Percentiles rank a stretch among this genome's conserved stretches.
These are phyloP conservation scores for Ophiostoma pallidulum DNA, from an alignment of 2,329 filamentous ascomycete genomes.

Conservation along the genomic window DNA sequence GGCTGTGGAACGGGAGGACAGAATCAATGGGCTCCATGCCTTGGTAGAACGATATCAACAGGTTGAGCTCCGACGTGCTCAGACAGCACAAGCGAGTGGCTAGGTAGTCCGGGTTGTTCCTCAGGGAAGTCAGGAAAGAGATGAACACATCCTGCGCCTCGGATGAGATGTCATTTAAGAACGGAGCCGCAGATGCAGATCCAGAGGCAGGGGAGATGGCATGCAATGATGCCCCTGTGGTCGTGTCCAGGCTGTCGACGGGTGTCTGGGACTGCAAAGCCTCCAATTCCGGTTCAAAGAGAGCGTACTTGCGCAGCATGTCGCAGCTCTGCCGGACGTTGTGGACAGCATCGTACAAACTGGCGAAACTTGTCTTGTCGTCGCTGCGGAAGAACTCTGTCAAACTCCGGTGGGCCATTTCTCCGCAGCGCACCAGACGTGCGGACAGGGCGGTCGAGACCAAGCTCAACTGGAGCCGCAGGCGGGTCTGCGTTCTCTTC, in stretches of 20 bases:
- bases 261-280: conserved; percentile 42
- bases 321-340: conserved; percentile 72
- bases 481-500: conserved; percentile 62
- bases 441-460: conserved; percentile 67
- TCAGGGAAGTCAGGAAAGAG: conserved; percentile 69
- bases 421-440: conserved; percentile 63
- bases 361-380: conserved; percentile 68
- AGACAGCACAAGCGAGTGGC: conserved; percentile 72
- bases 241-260: conserved; percentile 42
- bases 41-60: conserved; percentile 69
- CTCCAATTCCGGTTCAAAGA: conserved; percentile 65
- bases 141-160: conserved; percentile 67
- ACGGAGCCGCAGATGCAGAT: conserved; percentile 40
- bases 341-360: conserved; percentile 66
- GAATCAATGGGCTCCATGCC: conserved; percentile 74
- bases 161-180: conserved; percentile 64
- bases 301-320: conserved; percentile 58
- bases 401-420: conserved; percentile 64
- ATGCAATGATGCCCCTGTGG: conserved; percentile 29
- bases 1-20: conserved; percentile 59
- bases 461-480: conserved; percentile 64
- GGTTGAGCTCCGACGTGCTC: conserved; percentile 64
- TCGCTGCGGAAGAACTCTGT: conserved; percentile 71
- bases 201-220: conserved; percentile 27
- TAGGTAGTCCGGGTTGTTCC: conserved; percentile 81